These are phyloP conservation scores for Talaromyces sp. DNA, from an alignment of 2,329 filamentous ascomycete species.

Conservation along the genomic window DNA sequence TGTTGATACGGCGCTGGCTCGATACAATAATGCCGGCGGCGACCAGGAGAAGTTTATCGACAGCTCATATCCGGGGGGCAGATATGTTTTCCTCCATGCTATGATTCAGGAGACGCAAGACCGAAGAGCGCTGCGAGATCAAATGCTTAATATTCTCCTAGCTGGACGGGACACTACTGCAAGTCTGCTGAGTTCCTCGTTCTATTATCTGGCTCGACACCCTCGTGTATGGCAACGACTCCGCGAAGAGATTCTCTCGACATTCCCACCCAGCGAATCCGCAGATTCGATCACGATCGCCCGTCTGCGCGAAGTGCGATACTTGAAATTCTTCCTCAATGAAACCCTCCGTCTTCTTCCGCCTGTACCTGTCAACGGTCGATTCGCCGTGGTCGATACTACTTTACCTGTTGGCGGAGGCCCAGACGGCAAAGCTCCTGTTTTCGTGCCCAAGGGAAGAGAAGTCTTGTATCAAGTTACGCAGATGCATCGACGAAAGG, in stretches of 20 bases:
- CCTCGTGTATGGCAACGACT: slow-evolving; percentile 24
- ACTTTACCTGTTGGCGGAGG: slow-evolving; percentile 13
- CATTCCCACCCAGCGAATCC: slow-evolving; percentile 1
- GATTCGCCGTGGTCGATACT: slow-evolving; percentile 35
- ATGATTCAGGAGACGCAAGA: slow-evolving; percentile 45
- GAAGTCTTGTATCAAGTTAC: slow-evolving; percentile 62
- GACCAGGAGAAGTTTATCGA: slow-evolving; percentile 17
- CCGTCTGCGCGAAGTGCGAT: slow-evolving; percentile 12
- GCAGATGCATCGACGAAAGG: slow-evolving; percentile 64
- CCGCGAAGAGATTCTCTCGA: slow-evolving; percentile 22
- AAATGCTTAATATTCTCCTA: slow-evolving; percentile 49
- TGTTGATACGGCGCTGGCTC: slow-evolving; percentile 61
- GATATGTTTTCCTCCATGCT: slow-evolving; percentile 48
- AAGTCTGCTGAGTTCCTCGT: slow-evolving; percentile 41
- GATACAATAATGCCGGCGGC: slow-evolving; percentile 15
- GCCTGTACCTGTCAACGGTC: slow-evolving; percentile 42
- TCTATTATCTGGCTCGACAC: slow-evolving; percentile 31
- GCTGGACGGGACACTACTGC: slow-evolving; percentile 53
- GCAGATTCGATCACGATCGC: slow-evolving; percentile 30
- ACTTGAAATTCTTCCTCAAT: slow-evolving; percentile 17
- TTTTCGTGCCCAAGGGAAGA: slow-evolving; percentile 63
- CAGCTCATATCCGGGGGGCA: slow-evolving; percentile 2
- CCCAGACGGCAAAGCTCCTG: slow-evolving; percentile 44
- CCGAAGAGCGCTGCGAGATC: slow-evolving; percentile 43
- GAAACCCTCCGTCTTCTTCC: slow-evolving; percentile 47